Evolutionary conservation across 2,329 filamentous ascomycete genomes (phyloP).

Genomic region (Talaromyces sp.): DNA sequence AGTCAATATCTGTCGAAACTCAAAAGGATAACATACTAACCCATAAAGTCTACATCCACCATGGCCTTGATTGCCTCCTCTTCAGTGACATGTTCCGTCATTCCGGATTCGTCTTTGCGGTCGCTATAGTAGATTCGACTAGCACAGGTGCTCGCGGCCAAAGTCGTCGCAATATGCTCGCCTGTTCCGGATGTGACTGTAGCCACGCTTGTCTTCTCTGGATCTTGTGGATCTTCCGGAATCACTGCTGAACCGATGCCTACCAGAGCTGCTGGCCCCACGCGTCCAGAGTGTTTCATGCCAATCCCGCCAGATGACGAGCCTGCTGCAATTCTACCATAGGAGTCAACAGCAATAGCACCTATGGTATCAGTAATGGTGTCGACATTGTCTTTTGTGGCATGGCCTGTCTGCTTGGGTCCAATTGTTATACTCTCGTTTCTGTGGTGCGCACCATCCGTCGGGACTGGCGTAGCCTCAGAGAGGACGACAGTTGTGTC

Average conservation of each 20-base stretch:
- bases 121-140: slow-evolving; percentile 74
- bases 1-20: not conserved
- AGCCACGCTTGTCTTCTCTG: slow-evolving; percentile 67
- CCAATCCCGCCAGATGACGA: slow-evolving; percentile 97
- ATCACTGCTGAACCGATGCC: slow-evolving; percentile 87
- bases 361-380: slow-evolving; percentile 91
- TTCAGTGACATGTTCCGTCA: slow-evolving; percentile 65
- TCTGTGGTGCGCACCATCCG: slow-evolving; percentile 11
- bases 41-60: slow-evolving; percentile 87
- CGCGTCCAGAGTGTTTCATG: slow-evolving; percentile 91
- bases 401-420: not conserved
- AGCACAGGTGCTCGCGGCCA: slow-evolving; percentile 83
- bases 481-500: not conserved
- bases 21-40: slow-evolving; percentile 37
- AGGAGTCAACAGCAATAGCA: slow-evolving; percentile 84
- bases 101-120: slow-evolving; percentile 58
- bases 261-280: slow-evolving; percentile 89
- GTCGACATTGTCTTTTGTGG: slow-evolving; percentile 44
- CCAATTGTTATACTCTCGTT: not conserved
- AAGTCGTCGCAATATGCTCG: slow-evolving; percentile 95
- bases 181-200: slow-evolving; percentile 91
- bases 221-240: slow-evolving; percentile 69
- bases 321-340: slow-evolving; percentile 84
- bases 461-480: not conserved
- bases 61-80: slow-evolving; percentile 76